Conservation (phyloP, 2,329 filamentous ascomycete species). For the Plenodomus lindquistii region DNA sequence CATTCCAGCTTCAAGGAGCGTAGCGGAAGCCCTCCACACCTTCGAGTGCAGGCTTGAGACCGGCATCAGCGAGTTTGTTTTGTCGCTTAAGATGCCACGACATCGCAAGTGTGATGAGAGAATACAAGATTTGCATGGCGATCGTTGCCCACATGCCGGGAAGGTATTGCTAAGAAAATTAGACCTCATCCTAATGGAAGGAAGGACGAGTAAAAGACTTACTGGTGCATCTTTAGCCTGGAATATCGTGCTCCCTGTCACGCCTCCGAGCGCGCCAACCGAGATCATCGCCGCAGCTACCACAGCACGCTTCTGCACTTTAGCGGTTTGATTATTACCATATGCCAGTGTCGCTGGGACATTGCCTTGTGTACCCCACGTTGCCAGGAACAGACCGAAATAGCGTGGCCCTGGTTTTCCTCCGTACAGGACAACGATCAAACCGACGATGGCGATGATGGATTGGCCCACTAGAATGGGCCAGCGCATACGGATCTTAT, state of each 20-base stretch:
- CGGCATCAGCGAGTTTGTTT: conserved; percentile 30
- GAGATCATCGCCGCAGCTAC: conserved; percentile 75
- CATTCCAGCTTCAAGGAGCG: conserved; percentile 14
- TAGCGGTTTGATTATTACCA: conserved; percentile 85
- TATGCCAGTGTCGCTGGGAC: conserved; percentile 75
- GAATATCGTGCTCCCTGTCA: conserved; percentile 75
- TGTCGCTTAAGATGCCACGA: conserved; percentile 27
- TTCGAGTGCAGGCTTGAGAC: conserved; percentile 22
- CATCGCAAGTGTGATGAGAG: conserved; percentile 26
- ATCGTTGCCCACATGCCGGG: conserved; percentile 37
- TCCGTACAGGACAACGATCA: too few relatives aligned
- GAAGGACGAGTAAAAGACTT: too few relatives aligned
- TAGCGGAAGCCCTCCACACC: conserved; percentile 34
- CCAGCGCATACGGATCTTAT: conserved; percentile 67
- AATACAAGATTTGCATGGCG: conserved; percentile 28
- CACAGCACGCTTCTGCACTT: conserved; percentile 85
- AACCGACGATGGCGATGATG: conserved; percentile 64
- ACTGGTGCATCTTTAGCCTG: conserved; percentile 48
- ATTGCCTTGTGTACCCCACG: conserved; percentile 76
- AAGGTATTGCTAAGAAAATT: conserved; percentile 32
- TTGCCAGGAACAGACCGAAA: conserved; percentile 71
- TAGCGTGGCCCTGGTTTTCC: too few relatives aligned
- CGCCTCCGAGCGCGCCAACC: conserved; percentile 78
- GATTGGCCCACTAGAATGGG: conserved; percentile 62
- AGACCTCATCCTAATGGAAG: too few relatives aligned